phyloP scores from a whole-genome alignment of 192 early-diverging fungal species.

The Coemansia sp. region DNA sequence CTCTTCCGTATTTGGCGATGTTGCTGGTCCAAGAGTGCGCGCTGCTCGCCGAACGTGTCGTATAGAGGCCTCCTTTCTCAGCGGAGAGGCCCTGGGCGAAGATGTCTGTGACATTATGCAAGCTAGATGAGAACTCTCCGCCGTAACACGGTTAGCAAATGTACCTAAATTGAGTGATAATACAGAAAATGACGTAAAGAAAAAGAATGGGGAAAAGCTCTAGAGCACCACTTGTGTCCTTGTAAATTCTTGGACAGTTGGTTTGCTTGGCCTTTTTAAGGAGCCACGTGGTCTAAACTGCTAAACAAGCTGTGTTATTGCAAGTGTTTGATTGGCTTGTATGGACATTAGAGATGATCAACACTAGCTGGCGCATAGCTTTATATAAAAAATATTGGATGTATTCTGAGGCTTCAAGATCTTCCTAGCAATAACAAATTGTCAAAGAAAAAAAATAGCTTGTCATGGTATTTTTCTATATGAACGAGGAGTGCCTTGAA shows the following conservation, averaged over 20 bases:
- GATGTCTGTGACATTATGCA: constrained; percentile 20
- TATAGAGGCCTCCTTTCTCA: constrained; percentile 12
- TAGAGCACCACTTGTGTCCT: background rate
- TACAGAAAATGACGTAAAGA: background rate
- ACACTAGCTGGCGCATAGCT: too few relatives aligned
- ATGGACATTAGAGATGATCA: too few relatives aligned
- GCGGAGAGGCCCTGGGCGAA: background rate
- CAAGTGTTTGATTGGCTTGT: too few relatives aligned
- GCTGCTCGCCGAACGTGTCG: constrained; percentile 39
- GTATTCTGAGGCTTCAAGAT: too few relatives aligned
- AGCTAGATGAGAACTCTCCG: constrained; percentile 2
- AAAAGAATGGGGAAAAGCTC: background rate
- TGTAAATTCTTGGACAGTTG: background rate
- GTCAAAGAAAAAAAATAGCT: too few relatives aligned
- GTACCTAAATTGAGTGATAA: background rate
- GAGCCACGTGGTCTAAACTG: background rate
- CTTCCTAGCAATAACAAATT: too few relatives aligned
- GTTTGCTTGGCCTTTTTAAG: background rate
- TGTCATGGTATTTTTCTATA: too few relatives aligned
- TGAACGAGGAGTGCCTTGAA: too few relatives aligned
- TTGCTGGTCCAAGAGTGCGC: constrained; percentile 25
- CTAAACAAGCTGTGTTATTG: too few relatives aligned
- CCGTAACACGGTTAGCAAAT: background rate
- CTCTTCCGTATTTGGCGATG: background rate
- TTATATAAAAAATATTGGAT: too few relatives aligned